Evolutionary conservation across 176 grass and related monocot genomes (phyloP).

Genomic region (Stipa capillata): DNA sequence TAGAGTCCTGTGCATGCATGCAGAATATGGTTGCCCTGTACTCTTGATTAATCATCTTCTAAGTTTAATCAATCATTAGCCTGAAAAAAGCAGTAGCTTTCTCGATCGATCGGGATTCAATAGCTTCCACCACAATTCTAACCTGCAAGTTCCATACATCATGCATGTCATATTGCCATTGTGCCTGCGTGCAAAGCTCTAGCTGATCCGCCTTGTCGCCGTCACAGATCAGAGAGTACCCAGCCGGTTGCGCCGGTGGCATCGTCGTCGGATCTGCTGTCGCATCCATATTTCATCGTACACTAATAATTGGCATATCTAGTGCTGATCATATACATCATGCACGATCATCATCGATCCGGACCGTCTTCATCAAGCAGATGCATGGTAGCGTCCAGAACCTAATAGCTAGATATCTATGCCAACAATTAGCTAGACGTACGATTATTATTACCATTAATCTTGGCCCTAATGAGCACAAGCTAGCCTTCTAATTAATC

Average conservation of each 20-base stretch:
- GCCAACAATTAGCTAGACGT: no score
- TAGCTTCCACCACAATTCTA: not conserved
- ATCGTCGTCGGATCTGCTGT: not conserved
- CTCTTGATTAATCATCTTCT: not conserved
- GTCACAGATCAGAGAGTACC: not conserved
- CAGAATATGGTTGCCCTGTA: not conserved
- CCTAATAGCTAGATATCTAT: no score
- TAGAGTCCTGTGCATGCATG: not conserved
- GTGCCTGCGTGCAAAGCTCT: not conserved
- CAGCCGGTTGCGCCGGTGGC: not conserved
- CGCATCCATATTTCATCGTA: not conserved
- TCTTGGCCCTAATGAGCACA: not conserved
- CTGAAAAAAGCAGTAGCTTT: not conserved
- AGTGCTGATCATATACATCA: not conserved
- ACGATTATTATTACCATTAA: not conserved
- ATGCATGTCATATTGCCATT: not conserved
- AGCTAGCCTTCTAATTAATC: not conserved
- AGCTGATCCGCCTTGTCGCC: not conserved
- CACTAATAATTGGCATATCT: not conserved
- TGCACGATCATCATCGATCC: not conserved
- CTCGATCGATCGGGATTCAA: not conserved
- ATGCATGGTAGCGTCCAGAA: not conserved
- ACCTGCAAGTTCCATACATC: not conserved
- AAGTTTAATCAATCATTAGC: not conserved
- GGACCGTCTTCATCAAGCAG: not conserved